phyloP scores from a whole-genome alignment of 148 eudicot species.

The Amaranthus hypochondriacus region DNA sequence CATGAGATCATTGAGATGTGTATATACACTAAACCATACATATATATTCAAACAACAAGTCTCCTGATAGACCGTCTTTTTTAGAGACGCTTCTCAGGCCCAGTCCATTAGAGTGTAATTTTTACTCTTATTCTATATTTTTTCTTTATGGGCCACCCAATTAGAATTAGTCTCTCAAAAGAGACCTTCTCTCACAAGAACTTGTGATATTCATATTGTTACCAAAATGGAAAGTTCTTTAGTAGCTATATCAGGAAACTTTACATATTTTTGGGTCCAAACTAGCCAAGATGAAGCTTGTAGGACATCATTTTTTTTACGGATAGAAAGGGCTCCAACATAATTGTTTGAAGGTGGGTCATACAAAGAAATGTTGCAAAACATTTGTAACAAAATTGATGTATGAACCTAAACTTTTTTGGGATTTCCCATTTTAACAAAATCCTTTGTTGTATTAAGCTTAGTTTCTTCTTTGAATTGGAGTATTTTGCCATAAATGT shows the following conservation, averaged over 20 bases:
- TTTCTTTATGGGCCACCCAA: too few species aligned
- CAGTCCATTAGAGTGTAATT: too few species aligned
- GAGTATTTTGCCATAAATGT: too few species aligned
- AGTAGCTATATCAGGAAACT: constrained; percentile 15
- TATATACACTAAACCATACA: constrained; percentile 18
- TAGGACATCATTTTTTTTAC: constrained; percentile 2
- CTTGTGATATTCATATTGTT: constrained; percentile 14
- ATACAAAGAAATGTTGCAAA: not conserved
- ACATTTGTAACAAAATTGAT: not conserved
- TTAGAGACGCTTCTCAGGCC: too few species aligned
- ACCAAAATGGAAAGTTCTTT: constrained; percentile 11
- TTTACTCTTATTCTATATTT: too few species aligned
- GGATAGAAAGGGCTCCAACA: not conserved
- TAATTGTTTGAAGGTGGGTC: not conserved
- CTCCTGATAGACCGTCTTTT: too few species aligned
- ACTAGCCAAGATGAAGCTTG: constrained; percentile 2
- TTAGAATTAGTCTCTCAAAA: too few species aligned
- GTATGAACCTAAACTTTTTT: too few species aligned
- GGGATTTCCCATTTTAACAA: too few species aligned
- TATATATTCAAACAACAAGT: not conserved
- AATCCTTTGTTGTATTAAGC: too few species aligned
- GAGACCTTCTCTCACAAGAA: too few species aligned
- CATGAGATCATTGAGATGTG: not conserved
- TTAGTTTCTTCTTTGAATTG: too few species aligned
- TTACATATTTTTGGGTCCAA: not conserved